Percentiles rank a stretch among this genome's conserved stretches.
phyloP scores from a whole-genome alignment of 169 alveolate genomes.

The Babesia sp. region DNA sequence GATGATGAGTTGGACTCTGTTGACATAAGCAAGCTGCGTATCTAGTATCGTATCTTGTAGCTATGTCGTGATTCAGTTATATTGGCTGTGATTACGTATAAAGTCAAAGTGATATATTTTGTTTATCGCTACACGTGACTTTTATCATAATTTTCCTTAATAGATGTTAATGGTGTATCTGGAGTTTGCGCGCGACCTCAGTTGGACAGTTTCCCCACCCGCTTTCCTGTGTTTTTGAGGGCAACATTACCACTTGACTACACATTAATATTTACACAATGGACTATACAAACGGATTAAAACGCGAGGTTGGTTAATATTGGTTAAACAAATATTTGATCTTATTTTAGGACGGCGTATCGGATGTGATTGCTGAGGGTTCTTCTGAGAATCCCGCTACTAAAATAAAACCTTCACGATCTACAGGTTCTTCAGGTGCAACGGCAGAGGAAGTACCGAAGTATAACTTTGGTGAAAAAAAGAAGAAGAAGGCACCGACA shows the following conservation, averaged over 20 bases:
- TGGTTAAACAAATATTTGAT: background rate
- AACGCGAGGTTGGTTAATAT: conserved; percentile 16
- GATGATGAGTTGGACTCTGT: conserved; percentile 30
- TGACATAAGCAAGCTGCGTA: conserved; percentile 32
- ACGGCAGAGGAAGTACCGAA: conserved; percentile 63
- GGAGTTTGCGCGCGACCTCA: too few species aligned
- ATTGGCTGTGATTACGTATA: too few species aligned
- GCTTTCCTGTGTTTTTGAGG: too few species aligned
- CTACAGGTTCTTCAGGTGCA: conserved; percentile 2
- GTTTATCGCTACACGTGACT: too few species aligned
- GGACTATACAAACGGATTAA: background rate
- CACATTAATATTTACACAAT: background rate
- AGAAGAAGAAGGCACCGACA: conserved; percentile 81
- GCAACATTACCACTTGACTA: background rate
- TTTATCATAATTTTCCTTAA: too few species aligned
- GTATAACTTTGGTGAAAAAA: conserved; percentile 85
- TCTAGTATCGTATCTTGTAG: too few species aligned
- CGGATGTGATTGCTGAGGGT: background rate
- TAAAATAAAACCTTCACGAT: background rate
- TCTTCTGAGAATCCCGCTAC: background rate
- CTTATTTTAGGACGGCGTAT: conserved; percentile 14
- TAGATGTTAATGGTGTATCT: too few species aligned
- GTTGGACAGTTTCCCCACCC: too few species aligned
- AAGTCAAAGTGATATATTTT: too few species aligned
- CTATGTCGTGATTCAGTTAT: too few species aligned